Evolutionary conservation across 2,329 filamentous ascomycete genomes (phyloP), one percentile per base, ranked within the genome.

Genomic region (Paraconiothyrium sp.): DNA sequence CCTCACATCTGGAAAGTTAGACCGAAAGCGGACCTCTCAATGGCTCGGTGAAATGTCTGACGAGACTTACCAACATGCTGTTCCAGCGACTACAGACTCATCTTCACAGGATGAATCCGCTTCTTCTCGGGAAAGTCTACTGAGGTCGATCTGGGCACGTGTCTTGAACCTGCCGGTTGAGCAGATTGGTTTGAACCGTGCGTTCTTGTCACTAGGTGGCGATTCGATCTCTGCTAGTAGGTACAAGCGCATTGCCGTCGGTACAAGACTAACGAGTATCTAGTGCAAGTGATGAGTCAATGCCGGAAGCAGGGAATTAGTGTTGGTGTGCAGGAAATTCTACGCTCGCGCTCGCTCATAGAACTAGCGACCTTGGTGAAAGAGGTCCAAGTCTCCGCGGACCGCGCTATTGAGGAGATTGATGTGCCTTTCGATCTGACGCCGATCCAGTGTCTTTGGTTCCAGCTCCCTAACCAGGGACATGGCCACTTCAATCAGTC

Each of bases 221-320:
- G 83, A 84, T 59, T 84, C 82, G 0, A 84, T 84, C 58, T 82
- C 82, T 44, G 82, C 83, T 0, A 84, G 27, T 30, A 30, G 27
- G 27, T 30, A 30, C 27, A 30, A 30, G 27, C 27, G 27, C 27
- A 30, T 30, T 4, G 27, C 27, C 27, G 27, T 30, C 1, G 27
- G 27, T 30, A 30, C 27, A 30, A 30, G 27, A 2, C 27, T 30
- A 30, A 30, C 27, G 2, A 4, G 27, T 6, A 30, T 30, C 27
- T 30, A 30, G 27, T 85, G 79, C 82, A 82, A 51, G 82, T 83
- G 43, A 78, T 83, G 60, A 80, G 80, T 2, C 75, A 81, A 39
- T 84, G 80, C 62, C 82, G 82, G 51, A 83, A 82, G 66, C 71
- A 74, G 39, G 81, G 81, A 1, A 73, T 84, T 60, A 76, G 79